A percentile compares a stretch with the other conserved stretches of the same genome.
Evolutionary conservation across 768 basidiomycete genomes (phyloP).

Genomic region (Mycena indigotica): DNA sequence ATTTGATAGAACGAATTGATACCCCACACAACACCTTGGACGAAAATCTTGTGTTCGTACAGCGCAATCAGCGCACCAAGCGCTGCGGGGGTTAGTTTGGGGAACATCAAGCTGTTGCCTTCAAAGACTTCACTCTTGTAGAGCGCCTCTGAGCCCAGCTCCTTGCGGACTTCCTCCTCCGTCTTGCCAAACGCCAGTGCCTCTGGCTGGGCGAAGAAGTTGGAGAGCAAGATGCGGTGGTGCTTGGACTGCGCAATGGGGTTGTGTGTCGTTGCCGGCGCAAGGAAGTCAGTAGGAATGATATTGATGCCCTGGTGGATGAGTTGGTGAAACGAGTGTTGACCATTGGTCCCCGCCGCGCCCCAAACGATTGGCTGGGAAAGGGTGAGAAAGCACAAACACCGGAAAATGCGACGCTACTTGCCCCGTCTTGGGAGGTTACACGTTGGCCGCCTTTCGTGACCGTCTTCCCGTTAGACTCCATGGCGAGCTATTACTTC

Average conservation of each 20-base stretch:
- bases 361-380: slow-evolving; percentile 97
- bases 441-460: slow-evolving; percentile 94
- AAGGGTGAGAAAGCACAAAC: background rate
- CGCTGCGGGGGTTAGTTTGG: slow-evolving; percentile 83
- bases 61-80: slow-evolving; percentile 88
- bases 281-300: slow-evolving; percentile 90
- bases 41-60: slow-evolving; percentile 99
- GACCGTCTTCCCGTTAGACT: slow-evolving; percentile 96
- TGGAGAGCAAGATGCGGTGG: slow-evolving; percentile 95
- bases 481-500: slow-evolving; percentile 82
- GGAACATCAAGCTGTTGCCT: slow-evolving; percentile 96
- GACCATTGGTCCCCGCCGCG: slow-evolving; percentile 96
- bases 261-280: slow-evolving; percentile 88
- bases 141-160: slow-evolving; percentile 76
- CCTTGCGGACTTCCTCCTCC: slow-evolving; percentile 79
- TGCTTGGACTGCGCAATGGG: slow-evolving; percentile 86
- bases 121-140: slow-evolving; percentile 98
- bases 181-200: slow-evolving; percentile 98
- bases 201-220: slow-evolving; percentile 98
- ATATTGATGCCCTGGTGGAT: slow-evolving; percentile 93
- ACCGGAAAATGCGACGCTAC: slow-evolving; percentile 28
- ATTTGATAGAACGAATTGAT: slow-evolving; percentile 99
- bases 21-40: slow-evolving; percentile 96
- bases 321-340: slow-evolving; percentile 99
- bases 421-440: slow-evolving; percentile 92